Evolutionary conservation across 2,329 filamentous ascomycete genomes (phyloP).

Genomic region (Leptographium radiaticola): DNA sequence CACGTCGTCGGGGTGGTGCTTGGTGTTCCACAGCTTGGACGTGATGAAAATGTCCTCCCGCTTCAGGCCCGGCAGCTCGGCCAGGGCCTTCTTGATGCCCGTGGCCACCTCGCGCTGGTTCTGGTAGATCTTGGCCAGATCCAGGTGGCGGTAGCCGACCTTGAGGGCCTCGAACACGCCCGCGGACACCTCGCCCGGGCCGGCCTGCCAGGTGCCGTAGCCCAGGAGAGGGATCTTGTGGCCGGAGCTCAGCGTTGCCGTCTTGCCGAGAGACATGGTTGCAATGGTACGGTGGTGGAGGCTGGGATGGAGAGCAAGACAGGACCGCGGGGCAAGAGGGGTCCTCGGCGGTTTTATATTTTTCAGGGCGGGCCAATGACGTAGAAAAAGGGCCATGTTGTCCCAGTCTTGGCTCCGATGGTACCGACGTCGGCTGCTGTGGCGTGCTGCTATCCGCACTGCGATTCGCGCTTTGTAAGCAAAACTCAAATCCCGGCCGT

Average conservation of each 20-base stretch:
- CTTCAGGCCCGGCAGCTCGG: constrained; percentile 36
- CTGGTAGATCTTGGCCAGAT: constrained; percentile 23
- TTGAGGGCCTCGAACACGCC: constrained; percentile 52
- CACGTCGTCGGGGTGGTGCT: constrained; percentile 48
- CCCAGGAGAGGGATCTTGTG: constrained; percentile 32
- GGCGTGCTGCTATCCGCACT: no score
- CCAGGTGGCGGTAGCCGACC: constrained; percentile 51
- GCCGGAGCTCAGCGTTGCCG: constrained; percentile 49
- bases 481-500: no score
- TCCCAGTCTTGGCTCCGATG: no score
- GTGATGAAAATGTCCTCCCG: constrained; percentile 48
- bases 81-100: constrained; percentile 33
- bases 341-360: no score
- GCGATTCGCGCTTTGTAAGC: no score
- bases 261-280: constrained; percentile 40
- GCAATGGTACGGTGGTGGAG: no score
- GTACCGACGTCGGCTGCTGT: no score
- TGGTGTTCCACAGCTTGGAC: constrained; percentile 55
- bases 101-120: constrained; percentile 49
- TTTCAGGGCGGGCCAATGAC: no score
- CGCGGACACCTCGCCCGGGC: constrained; percentile 21
- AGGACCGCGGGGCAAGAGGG: no score
- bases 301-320: no score
- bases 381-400: no score
- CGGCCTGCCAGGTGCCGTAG: constrained; percentile 28